phyloP scores from a whole-genome alignment of 495 filamentous ascomycete genomes.

The Paragyromitra xinjiangensis region DNA sequence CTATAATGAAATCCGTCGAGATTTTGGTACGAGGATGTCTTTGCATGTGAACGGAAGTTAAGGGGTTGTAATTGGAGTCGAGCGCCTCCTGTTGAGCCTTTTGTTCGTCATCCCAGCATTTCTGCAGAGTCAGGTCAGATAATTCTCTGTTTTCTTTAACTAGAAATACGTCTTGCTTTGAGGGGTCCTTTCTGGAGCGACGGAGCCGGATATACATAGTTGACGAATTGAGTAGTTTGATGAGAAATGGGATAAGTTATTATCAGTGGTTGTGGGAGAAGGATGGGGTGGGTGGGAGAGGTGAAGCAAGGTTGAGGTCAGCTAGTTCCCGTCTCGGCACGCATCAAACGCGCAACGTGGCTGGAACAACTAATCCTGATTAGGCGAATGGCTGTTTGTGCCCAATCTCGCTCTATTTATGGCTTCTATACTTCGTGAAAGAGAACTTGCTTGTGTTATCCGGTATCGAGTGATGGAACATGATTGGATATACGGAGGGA shows the following conservation, averaged over 20 bases:
- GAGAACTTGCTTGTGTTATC: neutral
- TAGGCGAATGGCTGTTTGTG: neutral
- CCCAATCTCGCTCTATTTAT: neutral
- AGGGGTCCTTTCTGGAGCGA: constrained; percentile 17
- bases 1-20: constrained; percentile 10
- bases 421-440: neutral
- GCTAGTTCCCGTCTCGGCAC: constrained; percentile 5
- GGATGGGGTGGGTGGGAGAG: neutral
- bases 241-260: neutral
- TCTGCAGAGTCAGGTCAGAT: constrained; percentile 9
- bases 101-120: constrained; percentile 36
- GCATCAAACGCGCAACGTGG: neutral
- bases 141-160: constrained; percentile 11
- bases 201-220: constrained; percentile 34
- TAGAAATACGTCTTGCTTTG: constrained; percentile 16
- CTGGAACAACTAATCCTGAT: neutral
- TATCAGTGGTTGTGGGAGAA: neutral
- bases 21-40: neutral
- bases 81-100: neutral
- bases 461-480: constrained; percentile 31
- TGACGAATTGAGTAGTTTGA: neutral
- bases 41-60: constrained; percentile 16
- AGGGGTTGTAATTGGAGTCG: constrained; percentile 3
- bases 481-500: neutral
- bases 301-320: neutral